Base-by-base conservation (phyloP, 129 eudicot species). In the Gnaphalium uliginosum region DNA sequence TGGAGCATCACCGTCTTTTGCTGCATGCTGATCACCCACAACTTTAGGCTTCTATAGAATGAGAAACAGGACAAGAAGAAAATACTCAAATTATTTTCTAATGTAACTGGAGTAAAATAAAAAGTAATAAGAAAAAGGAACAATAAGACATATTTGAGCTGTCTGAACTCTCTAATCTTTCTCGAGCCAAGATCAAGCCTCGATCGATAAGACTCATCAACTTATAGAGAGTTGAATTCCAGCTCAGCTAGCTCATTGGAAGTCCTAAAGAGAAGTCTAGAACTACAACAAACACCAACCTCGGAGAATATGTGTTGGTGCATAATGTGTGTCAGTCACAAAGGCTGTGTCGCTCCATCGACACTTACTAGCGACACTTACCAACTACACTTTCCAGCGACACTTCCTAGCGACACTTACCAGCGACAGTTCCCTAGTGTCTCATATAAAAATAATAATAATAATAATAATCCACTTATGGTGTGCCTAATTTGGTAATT, bases 11-110 rank as follows among this genome's bases (percentile, higher is more conserved):
- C n/a, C n/a, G n/a, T n/a, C n/a, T n/a, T n/a, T n/a, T n/a, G n/a
- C n/a, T n/a, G n/a, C n/a, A n/a, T n/a, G n/a, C n/a, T n/a, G n/a
- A n/a, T n/a, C n/a, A n/a, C n/a, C 87, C 69, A 83, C 87, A 74
- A 67, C 77, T 69, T 69, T 78, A 59, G 83, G 73, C 61, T 71
- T 79, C 97, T 86, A 84, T 78, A 78, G 53, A 81, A 29, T 26
- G 82, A 43, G 51, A 43, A 83, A 61, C 37, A 74, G 21, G n/a
- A 74, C 13, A 73, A 23, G 10, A 53, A 53, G n/a, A 73, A 43
- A 37, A 59, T 59, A 6, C 6, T 51, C 58, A 50, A 15, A 70
- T 70, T 54, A 19, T 25, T 43, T 66, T 25, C 69, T 59, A 41
- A 57, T 25, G 29, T 77, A 37, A 56, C 33, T 56, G 54, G 19